Conservation (phyloP, 2,329 filamentous ascomycete genomes). For the Arachnomyces sp. region DNA sequence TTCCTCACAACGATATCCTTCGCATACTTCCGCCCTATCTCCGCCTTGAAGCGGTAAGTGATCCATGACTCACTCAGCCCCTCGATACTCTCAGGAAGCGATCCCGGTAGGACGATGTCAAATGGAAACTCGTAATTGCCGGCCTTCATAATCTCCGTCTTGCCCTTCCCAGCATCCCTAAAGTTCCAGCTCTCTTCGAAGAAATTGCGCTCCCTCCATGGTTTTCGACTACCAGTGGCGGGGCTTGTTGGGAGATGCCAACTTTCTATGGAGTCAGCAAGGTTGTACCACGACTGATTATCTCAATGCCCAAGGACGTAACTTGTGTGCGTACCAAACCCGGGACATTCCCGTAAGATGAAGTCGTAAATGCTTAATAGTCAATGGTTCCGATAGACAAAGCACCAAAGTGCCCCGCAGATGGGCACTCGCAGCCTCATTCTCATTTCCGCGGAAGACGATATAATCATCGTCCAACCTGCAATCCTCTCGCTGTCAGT, state of each 20-base stretch:
- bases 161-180: slow-evolving; percentile 43
- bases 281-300: too few relatives aligned
- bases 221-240: slow-evolving; percentile 28
- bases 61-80: slow-evolving; percentile 80
- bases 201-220: slow-evolving; percentile 44
- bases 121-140: slow-evolving; percentile 84
- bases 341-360: slow-evolving; percentile 64
- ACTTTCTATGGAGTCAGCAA: slow-evolving; percentile 10
- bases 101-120: slow-evolving; percentile 62
- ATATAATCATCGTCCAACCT: slow-evolving; percentile 74
- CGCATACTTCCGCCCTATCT: slow-evolving; percentile 79
- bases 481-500: slow-evolving; percentile 1
- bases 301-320: slow-evolving; percentile 1
- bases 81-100: slow-evolving; percentile 76
- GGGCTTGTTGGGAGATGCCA: slow-evolving; percentile 27
- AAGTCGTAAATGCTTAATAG: slow-evolving; percentile 65
- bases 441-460: slow-evolving; percentile 66
- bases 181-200: slow-evolving; percentile 68
- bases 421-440: slow-evolving; percentile 68
- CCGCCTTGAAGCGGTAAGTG: slow-evolving; percentile 85
- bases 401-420: slow-evolving; percentile 67
- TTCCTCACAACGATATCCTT: slow-evolving; percentile 80
- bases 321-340: slow-evolving; percentile 51
- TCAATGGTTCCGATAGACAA: slow-evolving; percentile 61
- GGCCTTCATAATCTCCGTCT: slow-evolving; percentile 52